Evolutionary conservation across 495 filamentous ascomycete genomes (phyloP).

Genomic region (Penicillium steckii): DNA sequence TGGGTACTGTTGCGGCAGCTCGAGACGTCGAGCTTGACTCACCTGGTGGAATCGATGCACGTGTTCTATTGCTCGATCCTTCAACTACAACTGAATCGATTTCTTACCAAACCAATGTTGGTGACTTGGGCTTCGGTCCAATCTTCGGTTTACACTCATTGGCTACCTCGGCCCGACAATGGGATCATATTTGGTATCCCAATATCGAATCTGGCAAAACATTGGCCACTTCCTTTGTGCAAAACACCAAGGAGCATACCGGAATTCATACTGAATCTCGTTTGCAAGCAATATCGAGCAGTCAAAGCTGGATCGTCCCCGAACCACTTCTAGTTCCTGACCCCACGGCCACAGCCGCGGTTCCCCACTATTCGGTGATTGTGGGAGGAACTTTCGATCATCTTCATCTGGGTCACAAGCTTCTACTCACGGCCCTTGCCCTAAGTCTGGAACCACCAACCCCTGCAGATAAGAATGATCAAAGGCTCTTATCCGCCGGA

Average conservation of each 20-base stretch:
- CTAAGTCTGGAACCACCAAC: slow-evolving; percentile 58
- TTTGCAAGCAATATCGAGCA: slow-evolving; percentile 30
- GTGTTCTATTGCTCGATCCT: slow-evolving; percentile 66
- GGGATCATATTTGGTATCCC: slow-evolving; percentile 69
- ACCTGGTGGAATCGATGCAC: slow-evolving; percentile 71
- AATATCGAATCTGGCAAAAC: slow-evolving; percentile 56
- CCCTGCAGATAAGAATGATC: slow-evolving; percentile 24
- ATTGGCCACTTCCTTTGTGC: slow-evolving; percentile 30
- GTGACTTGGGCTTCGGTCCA: slow-evolving; percentile 49
- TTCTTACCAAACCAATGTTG: neutral
- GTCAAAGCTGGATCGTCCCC: slow-evolving; percentile 25
- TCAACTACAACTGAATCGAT: neutral
- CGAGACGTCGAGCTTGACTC: slow-evolving; percentile 61
- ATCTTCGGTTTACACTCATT: slow-evolving; percentile 66
- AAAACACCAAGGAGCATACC: slow-evolving; percentile 17
- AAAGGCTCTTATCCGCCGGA: slow-evolving; percentile 67
- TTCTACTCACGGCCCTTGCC: slow-evolving; percentile 82
- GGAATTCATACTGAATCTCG: slow-evolving; percentile 22
- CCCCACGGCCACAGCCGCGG: slow-evolving; percentile 8
- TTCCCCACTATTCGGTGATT: slow-evolving; percentile 61
- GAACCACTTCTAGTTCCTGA: slow-evolving; percentile 23
- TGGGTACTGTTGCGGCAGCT: slow-evolving; percentile 64
- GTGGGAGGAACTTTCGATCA: slow-evolving; percentile 97
- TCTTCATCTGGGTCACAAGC: slow-evolving; percentile 92
- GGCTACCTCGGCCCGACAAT: slow-evolving; percentile 60